Evolutionary conservation across 768 basidiomycete genomes (phyloP).

Genomic region (Udeniomyces megalosporus): DNA sequence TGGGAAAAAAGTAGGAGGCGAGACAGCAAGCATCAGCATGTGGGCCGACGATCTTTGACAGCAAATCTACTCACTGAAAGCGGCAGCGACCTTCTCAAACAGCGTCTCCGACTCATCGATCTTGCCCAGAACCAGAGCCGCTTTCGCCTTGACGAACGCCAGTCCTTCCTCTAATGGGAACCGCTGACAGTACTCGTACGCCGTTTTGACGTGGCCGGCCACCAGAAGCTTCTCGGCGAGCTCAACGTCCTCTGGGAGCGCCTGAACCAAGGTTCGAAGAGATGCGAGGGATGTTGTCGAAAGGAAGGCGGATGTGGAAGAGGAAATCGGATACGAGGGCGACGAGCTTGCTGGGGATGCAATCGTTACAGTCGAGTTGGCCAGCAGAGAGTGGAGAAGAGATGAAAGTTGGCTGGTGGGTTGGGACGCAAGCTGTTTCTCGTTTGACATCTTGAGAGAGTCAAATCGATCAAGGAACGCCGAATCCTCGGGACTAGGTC

Average conservation of each 20-base stretch:
- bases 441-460: neutral
- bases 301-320: neutral
- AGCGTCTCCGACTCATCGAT: conserved; percentile 9
- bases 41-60: neutral
- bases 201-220: conserved; percentile 1
- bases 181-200: conserved; percentile 8
- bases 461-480: neutral
- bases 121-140: conserved; percentile 14
- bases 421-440: neutral
- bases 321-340: neutral
- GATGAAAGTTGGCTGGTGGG: neutral
- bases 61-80: conserved; percentile 8
- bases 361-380: neutral
- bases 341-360: neutral
- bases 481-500: neutral
- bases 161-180: conserved; percentile 13
- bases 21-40: no score
- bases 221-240: neutral
- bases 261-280: neutral
- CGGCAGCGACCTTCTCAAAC: conserved; percentile 16
- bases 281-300: neutral
- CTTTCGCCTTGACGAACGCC: conserved; percentile 15
- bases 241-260: neutral
- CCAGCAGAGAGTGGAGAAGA: neutral
- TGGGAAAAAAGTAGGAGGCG: conserved; percentile 28